These are phyloP conservation scores for Circinella minor DNA, from an alignment of 371 early-diverging fungal species.

Conservation along the genomic window DNA sequence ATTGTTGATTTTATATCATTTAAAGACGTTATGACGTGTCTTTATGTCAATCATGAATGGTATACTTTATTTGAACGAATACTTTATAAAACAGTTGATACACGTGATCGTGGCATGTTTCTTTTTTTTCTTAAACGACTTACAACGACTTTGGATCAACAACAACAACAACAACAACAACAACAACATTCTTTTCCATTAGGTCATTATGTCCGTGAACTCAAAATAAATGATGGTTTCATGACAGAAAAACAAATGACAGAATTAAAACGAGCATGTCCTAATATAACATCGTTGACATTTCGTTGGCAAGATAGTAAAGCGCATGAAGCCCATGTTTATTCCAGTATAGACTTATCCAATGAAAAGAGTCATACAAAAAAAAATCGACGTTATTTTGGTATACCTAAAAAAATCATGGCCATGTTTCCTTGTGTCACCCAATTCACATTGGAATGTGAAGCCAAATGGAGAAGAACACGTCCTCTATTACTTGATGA, in stretches of 20 bases:
- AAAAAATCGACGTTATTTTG: constrained; percentile 9
- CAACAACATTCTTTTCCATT: not conserved
- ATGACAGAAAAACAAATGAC: constrained; percentile 3
- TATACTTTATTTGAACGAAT: not conserved
- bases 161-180: too few relatives aligned
- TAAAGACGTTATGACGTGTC: not conserved
- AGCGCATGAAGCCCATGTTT: not conserved
- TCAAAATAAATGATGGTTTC: not conserved
- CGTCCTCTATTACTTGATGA: not conserved
- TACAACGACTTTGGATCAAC: not conserved
- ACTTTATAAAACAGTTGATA: constrained; percentile 1
- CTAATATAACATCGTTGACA: not conserved
- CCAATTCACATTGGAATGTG: not conserved
- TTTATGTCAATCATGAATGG: constrained; percentile 3
- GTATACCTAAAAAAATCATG: not conserved
- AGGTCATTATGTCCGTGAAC: not conserved
- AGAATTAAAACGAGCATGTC: not conserved
- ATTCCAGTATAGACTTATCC: not conserved
- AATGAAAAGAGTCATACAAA: not conserved
- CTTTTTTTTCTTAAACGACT: not conserved
- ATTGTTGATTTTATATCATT: not conserved
- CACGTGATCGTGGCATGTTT: not conserved
- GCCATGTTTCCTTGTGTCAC: not conserved
- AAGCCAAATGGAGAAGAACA: not conserved
- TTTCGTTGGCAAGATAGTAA: constrained; percentile 6